Base-by-base conservation (phyloP, 2,329 filamentous ascomycete genomes). In the Podosphaera aphanis region DNA sequence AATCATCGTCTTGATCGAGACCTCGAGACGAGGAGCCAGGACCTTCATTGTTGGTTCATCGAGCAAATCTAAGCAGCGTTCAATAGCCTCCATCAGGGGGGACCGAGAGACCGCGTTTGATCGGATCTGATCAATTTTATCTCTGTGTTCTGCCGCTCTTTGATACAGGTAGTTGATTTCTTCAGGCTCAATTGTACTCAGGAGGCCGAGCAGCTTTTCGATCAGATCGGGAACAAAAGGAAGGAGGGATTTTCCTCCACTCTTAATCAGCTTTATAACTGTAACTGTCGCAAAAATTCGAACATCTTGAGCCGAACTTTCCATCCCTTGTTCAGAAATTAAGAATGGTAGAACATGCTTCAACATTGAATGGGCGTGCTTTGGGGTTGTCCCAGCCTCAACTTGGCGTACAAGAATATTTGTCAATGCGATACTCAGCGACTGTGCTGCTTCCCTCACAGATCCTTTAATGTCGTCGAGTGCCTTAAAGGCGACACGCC, bases 391-490 rank as follows among this genome's bases (percentile, higher is more conserved):
- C 33, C 82, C 81, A 39, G 83, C 77, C 59, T 93, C 84, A 1
- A 94, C 70, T 49, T 85, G 82, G 23, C 85, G 77, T 2, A 92
- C 83, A 13, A 95, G 70, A 15, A 83, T 81, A 45, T 83, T 85
- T 1, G 85, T 92, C 31, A 98, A 68, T 0, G 77, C 75, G 59
- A 86, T 78, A 55, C 86, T 93, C 3, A 98, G 69, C 49, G 77
- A 77, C 40, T 85, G 69, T 1, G 90, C 90, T 1, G 85, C 81
- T 31, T 72, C 69, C 44, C 90, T 73, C 3, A 98, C 90, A 1
- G 80, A 85, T 6, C 79, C 80, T 60, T 98, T 98, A 60, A 95
- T 92, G 60, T 98, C 90, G 60, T 98, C 90, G 5, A 95, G 67
- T 0, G 98, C 85, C 56, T 84, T 92, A 61, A 95, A 80, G 0